phyloP scores from a whole-genome alignment of 2,329 filamentous ascomycete species.

The Helotiales sp. region DNA sequence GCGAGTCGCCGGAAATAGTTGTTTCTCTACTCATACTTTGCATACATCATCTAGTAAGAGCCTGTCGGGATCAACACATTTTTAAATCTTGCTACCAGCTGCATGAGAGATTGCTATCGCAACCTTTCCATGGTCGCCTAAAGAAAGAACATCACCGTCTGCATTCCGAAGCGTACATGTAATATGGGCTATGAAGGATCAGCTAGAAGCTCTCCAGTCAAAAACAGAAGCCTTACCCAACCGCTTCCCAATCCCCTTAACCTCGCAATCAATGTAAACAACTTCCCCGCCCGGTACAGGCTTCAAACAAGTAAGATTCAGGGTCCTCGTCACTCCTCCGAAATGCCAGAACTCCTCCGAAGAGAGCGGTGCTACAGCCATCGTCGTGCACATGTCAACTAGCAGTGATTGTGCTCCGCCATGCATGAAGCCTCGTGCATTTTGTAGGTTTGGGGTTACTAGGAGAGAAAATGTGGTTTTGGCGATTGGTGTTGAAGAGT shows the following conservation, averaged over 20 bases:
- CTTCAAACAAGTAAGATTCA: background rate
- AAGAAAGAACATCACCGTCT: background rate
- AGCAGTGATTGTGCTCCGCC: background rate
- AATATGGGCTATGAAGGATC: background rate
- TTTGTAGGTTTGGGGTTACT: background rate
- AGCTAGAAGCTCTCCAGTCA: background rate
- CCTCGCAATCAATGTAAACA: slow-evolving; percentile 2
- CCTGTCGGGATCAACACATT: background rate
- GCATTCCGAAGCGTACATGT: background rate
- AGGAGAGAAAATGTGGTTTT: background rate
- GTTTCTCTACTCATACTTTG: too few relatives aligned
- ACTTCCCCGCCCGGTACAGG: background rate
- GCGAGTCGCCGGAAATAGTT: too few relatives aligned
- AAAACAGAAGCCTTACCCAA: background rate
- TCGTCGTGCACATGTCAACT: background rate
- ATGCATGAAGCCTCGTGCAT: background rate
- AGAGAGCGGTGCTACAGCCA: background rate
- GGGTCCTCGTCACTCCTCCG: background rate
- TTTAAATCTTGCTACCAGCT: background rate
- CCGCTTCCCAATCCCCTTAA: background rate
- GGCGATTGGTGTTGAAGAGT: background rate
- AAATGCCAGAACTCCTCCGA: background rate
- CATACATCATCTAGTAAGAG: too few relatives aligned
- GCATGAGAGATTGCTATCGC: background rate
- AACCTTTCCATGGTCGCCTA: background rate